A percentile compares a stretch with the other conserved stretches of the same genome.
phyloP scores from a whole-genome alignment of 2,329 filamentous ascomycete genomes.

The Phialocephala subalpina region DNA sequence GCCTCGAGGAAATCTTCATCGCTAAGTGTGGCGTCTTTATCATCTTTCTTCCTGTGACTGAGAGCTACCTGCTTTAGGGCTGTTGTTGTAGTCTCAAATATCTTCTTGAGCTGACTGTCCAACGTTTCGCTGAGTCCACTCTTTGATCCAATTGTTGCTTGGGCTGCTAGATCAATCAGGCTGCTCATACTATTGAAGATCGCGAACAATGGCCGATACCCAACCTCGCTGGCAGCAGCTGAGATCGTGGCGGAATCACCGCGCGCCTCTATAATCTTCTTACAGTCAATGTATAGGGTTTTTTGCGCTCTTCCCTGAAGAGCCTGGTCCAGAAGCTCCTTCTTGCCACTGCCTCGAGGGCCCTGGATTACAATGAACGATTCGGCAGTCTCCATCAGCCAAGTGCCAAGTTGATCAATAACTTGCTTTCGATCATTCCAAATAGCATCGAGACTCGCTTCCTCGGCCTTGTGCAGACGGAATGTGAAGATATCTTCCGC shows the following conservation, averaged over 20 bases:
- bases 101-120: slow-evolving; percentile 88
- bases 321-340: slow-evolving; percentile 85
- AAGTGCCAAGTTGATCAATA: slow-evolving; percentile 83
- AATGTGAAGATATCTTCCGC: slow-evolving; percentile 72
- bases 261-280: slow-evolving; percentile 87
- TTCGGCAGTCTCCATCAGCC: slow-evolving; percentile 87
- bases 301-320: slow-evolving; percentile 74
- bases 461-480: slow-evolving; percentile 62
- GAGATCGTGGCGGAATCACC: slow-evolving; percentile 88
- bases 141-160: slow-evolving; percentile 93
- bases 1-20: slow-evolving; percentile 91
- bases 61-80: slow-evolving; percentile 83
- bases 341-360: slow-evolving; percentile 89
- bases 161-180: slow-evolving; percentile 89
- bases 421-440: slow-evolving; percentile 86
- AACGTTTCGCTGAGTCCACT: slow-evolving; percentile 93
- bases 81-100: slow-evolving; percentile 81
- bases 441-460: slow-evolving; percentile 78
- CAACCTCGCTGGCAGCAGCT: slow-evolving; percentile 81
- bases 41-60: slow-evolving; percentile 71
- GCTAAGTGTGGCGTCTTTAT: slow-evolving; percentile 74
- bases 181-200: slow-evolving; percentile 97
- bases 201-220: slow-evolving; percentile 92
- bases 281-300: slow-evolving; percentile 89
- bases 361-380: slow-evolving; percentile 96